Conservation (phyloP, 768 basidiomycete species). For the Hypsizygus marmoreus region DNA sequence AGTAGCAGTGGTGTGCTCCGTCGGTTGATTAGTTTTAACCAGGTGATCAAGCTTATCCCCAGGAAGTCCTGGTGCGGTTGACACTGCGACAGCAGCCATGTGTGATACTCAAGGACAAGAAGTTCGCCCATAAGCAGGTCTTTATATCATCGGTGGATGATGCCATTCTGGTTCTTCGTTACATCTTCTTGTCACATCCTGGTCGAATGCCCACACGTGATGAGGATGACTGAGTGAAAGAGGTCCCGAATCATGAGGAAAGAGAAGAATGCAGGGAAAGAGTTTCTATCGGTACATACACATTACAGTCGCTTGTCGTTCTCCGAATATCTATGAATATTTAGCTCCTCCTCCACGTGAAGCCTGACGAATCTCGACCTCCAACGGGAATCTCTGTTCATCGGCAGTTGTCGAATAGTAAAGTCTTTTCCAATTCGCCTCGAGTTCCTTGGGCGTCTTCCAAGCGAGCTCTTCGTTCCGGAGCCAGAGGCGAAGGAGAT, state of each 20-base stretch:
- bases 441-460: constrained; percentile 34
- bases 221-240: too few relatives aligned
- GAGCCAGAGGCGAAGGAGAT: constrained; percentile 40
- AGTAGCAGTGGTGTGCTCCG: neutral
- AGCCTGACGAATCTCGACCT: constrained; percentile 36
- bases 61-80: neutral
- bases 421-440: constrained; percentile 35
- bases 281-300: too few relatives aligned
- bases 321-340: too few relatives aligned
- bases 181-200: too few relatives aligned
- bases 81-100: neutral
- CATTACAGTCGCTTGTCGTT: too few relatives aligned
- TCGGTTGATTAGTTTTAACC: neutral
- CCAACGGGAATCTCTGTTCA: constrained; percentile 37
- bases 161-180: too few relatives aligned
- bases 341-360: too few relatives aligned
- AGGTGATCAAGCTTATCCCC: neutral
- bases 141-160: too few relatives aligned
- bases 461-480: constrained; percentile 40
- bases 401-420: constrained; percentile 34
- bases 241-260: too few relatives aligned
- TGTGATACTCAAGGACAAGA: neutral
- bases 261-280: too few relatives aligned
- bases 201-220: too few relatives aligned
- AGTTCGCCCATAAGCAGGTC: too few relatives aligned